Percentiles rank a stretch among this genome's conserved stretches.
Conservation (phyloP, 495 filamentous ascomycete genomes). For the Letharia lupina region DNA sequence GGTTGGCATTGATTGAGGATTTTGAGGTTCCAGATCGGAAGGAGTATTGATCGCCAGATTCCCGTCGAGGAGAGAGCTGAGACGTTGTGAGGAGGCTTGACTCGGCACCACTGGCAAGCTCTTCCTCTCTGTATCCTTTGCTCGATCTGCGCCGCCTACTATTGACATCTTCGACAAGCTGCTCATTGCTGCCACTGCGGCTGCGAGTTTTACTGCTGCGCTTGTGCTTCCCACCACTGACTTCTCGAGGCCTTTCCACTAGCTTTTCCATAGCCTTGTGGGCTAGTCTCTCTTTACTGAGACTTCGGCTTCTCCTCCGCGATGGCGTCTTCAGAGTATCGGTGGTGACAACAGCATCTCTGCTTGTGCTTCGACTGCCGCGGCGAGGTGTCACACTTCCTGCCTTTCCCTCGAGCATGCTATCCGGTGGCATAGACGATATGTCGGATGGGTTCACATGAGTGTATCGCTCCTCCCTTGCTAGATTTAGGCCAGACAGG, state of each 20-base stretch:
- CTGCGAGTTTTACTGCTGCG: constrained; percentile 46
- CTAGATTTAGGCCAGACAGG: constrained; percentile 38
- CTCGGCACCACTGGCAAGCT: constrained; percentile 55
- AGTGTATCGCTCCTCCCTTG: constrained; percentile 51
- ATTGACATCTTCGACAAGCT: constrained; percentile 46
- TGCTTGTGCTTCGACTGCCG: constrained; percentile 51
- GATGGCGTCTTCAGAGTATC: constrained; percentile 58
- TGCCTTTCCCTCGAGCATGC: constrained; percentile 68
- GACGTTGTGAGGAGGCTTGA: constrained; percentile 66
- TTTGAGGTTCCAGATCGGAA: constrained; percentile 68
- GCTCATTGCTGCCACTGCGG: constrained; percentile 56
- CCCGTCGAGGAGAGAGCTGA: constrained; percentile 58
- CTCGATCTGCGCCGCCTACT: constrained; percentile 55
- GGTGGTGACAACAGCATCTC: constrained; percentile 37
- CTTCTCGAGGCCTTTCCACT: constrained; percentile 42
- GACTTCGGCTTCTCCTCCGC: constrained; percentile 58
- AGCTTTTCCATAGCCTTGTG: constrained; percentile 65
- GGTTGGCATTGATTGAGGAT: constrained; percentile 81
- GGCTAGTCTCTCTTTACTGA: constrained; percentile 64
- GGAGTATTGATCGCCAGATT: constrained; percentile 67
- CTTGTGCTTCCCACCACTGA: constrained; percentile 41
- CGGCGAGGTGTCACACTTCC: constrained; percentile 38
- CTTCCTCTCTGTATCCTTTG: constrained; percentile 55
- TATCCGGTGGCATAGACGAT: constrained; percentile 83
- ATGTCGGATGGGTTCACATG: constrained; percentile 64